Conservation (phyloP, 2,329 filamentous ascomycete genomes). For the Ophiostoma perfectum region DNA sequence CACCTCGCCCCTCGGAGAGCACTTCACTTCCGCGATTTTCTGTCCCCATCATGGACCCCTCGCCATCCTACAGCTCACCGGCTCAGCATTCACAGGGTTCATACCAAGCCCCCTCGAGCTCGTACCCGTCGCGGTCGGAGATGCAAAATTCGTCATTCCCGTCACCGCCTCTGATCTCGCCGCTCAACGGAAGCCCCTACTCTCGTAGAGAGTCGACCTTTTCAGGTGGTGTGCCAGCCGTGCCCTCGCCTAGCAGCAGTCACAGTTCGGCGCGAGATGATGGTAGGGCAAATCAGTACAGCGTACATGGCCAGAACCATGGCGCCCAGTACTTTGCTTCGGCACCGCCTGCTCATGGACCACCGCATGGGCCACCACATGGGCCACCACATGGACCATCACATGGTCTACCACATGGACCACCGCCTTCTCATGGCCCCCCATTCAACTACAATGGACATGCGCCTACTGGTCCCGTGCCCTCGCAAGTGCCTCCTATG, state of each 20-base stretch:
- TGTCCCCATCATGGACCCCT: not conserved
- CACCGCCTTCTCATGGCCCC: not conserved
- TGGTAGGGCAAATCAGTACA: not conserved
- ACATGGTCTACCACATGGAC: not conserved
- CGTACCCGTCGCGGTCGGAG: constrained; percentile 5
- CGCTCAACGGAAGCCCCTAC: not conserved
- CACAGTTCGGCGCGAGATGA: not conserved
- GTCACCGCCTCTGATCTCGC: constrained; percentile 12
- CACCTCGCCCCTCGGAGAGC: not conserved
- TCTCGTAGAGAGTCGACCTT: constrained; percentile 11
- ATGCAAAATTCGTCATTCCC: constrained; percentile 9
- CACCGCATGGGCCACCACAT: not conserved
- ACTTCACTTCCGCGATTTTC: not conserved
- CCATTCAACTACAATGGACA: not conserved
- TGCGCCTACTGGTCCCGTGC: not conserved
- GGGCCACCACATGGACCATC: not conserved
- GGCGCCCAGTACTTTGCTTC: not conserved
- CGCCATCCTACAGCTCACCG: not conserved
- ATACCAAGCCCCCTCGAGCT: not conserved
- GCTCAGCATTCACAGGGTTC: not conserved
- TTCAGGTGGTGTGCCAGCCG: not conserved
- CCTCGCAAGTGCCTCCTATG: not conserved
- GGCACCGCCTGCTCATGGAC: not conserved
- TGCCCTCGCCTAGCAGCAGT: not conserved
- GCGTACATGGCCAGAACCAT: not conserved